Evolutionary conservation across 176 grass and related monocot genomes (phyloP), one percentile per base, ranked within the genome.

Genomic region (Musa beccarii): DNA sequence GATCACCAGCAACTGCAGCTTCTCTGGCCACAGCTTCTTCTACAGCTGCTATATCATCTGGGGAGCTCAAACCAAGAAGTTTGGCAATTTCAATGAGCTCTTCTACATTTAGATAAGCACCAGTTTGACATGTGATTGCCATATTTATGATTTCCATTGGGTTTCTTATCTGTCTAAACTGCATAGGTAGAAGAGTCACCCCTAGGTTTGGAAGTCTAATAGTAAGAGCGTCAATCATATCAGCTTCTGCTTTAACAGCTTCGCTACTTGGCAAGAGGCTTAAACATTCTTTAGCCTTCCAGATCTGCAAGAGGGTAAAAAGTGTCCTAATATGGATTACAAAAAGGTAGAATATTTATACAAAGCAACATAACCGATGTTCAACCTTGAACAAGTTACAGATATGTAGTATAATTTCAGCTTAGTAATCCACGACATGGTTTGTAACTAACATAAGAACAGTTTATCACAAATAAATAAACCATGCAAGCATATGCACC

Each of bases 281-380:
- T 72, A 97, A 77, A 75, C 93, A 97, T 85, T 97, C 90, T 80
- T 89, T 97, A 61, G 94, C 94, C 79, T 97, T 97, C 90, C 94
- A 98, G 75, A 98, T 93, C 94, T 98, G 61, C 61, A 75, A 11
- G 34, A 34, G 54, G 50, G 52, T 25, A 63, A 25, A 43, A 43
- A 17, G 10, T 20, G 9, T 10, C 7, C 29, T 20, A 62, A 63
- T 62, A 19, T 34, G 24, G 12, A 54, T 53, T 17, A 24, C 1
- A 1, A 16, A 54, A 16, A 23, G 12, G 6, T 14, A 73, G 25
- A 7, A 73, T 54, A 17, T 2, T 57, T 51, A 73, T 28, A 12
- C 2, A 54, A 73, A 23, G 51, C 23, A 53, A 73, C 11, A 54
- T 16, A 51, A 51, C 7, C 7, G 20, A 51, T 70, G 15, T 49